A percentile compares a stretch with the other conserved stretches of the same genome.
These are phyloP conservation scores for Fomes fomentarius DNA, from an alignment of 1,284 basidiomycete genomes.

Conservation along the genomic window DNA sequence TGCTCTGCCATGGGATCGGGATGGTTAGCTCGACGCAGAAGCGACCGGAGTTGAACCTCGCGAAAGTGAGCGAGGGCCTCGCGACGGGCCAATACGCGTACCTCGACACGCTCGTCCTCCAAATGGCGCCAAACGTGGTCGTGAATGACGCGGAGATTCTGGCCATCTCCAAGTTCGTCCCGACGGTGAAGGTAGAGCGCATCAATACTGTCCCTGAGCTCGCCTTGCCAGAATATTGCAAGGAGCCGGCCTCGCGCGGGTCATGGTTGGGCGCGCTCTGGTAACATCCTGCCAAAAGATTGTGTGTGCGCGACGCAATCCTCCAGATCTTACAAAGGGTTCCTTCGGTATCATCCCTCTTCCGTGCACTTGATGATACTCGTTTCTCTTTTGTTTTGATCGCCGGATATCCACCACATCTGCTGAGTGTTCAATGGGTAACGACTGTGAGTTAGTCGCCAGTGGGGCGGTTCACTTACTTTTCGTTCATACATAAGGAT, in stretches of 20 bases:
- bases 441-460: too few relatives aligned
- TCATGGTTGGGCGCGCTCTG: neutral
- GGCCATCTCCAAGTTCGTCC: neutral
- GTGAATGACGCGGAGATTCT: neutral
- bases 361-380: too few relatives aligned
- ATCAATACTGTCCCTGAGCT: neutral
- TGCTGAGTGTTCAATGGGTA: too few relatives aligned
- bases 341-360: too few relatives aligned
- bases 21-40: too few relatives aligned
- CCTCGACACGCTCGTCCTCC: neutral
- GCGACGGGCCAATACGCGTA: neutral
- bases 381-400: too few relatives aligned
- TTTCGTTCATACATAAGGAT: too few relatives aligned
- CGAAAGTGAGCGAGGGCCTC: neutral
- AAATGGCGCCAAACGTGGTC: neutral
- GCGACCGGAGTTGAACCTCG: neutral
- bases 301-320: too few relatives aligned
- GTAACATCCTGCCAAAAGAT: too few relatives aligned
- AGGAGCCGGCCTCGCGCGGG: neutral
- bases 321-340: too few relatives aligned
- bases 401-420: too few relatives aligned
- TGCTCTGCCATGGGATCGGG: slow-evolving; percentile 1
- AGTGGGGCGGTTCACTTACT: too few relatives aligned
- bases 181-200: neutral
- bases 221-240: neutral